phyloP scores from a whole-genome alignment of 1,284 basidiomycete genomes.

The Papiliotrema laurentii region DNA sequence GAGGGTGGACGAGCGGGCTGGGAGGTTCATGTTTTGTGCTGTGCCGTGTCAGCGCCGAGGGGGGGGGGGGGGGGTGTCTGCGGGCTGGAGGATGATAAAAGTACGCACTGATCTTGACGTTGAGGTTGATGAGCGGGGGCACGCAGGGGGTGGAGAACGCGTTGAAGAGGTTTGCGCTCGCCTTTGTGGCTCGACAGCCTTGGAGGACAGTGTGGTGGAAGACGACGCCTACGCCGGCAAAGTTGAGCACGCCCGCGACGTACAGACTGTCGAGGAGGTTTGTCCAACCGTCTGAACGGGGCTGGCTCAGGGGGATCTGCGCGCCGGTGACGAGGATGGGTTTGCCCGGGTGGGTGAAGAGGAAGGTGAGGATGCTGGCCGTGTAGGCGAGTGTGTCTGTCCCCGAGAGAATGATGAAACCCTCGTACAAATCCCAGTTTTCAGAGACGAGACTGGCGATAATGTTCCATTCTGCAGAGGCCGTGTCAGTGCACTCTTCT shows the following conservation, averaged over 20 bases:
- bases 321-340: constrained; percentile 44
- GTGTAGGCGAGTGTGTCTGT: constrained; percentile 47
- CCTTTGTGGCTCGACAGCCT: constrained; percentile 36
- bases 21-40: constrained; percentile 11
- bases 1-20: constrained; percentile 16
- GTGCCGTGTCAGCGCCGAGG: too few species aligned
- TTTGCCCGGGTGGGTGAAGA: constrained; percentile 41
- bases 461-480: constrained; percentile 39
- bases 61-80: too few species aligned
- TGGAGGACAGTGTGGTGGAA: constrained; percentile 40
- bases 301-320: constrained; percentile 41
- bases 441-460: constrained; percentile 38
- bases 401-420: constrained; percentile 42
- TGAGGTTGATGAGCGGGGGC: constrained; percentile 37
- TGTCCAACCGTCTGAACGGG: constrained; percentile 42
- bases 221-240: constrained; percentile 41
- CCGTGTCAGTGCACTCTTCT: too few species aligned
- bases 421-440: constrained; percentile 42
- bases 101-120: constrained; percentile 39
- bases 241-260: constrained; percentile 39
- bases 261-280: constrained; percentile 41
- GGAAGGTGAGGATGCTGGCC: constrained; percentile 39
- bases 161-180: constrained; percentile 36
- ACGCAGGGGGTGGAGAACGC: constrained; percentile 41
- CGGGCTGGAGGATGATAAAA: neutral